Evolutionary conservation across 2,329 filamentous ascomycete species (phyloP), one percentile per base, ranked within the genome.

Genomic region (Xylaria sp.): DNA sequence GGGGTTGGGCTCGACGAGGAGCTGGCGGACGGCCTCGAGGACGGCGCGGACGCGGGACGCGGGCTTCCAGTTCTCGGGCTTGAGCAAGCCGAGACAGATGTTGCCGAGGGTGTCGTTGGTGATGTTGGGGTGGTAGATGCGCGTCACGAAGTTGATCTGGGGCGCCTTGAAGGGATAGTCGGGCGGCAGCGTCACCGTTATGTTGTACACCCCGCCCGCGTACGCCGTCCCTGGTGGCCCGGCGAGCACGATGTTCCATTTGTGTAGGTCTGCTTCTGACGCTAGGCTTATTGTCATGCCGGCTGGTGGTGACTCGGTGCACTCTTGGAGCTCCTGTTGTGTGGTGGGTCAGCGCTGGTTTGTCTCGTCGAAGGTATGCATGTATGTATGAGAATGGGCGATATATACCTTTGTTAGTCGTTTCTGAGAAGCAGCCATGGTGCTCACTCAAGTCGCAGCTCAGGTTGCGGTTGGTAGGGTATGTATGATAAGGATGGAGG

Each of bases 111-210:
- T 87, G 80, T 97, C 94, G 85, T 97, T 96, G 77, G 91, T 93
- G 67, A 97, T 88, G 82, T 97, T 97, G 52, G 94, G 94, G 83
- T 97, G 94, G 87, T 97, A 97, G 84, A 97, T 92, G 82, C 94
- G 95, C 60, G 94, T 97, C 72, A 85, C 83, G 86, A 97, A 97
- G 77, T 86, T 89, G 74, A 97, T 86, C 68, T 86, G 83, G 18
- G 94, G 94, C 25, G 93, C 89, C 81, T 96, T 96, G 89, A 97
- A 97, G 41, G 94, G 94, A 84, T 97, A 97, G 76, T 93, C 91
- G 74, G 84, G 82, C 15, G 94, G 93, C 12, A 97, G 89, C 46
- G 81, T 85, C 73, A 97, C 84, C 70, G 90, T 81, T 69, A 97
- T 82, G 72, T 88, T 87, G 86, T 93, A 97, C 72, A 82, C 83